These are phyloP conservation scores for Stereocaulon alpinum DNA, from an alignment of 495 filamentous ascomycete species.

Conservation along the genomic window DNA sequence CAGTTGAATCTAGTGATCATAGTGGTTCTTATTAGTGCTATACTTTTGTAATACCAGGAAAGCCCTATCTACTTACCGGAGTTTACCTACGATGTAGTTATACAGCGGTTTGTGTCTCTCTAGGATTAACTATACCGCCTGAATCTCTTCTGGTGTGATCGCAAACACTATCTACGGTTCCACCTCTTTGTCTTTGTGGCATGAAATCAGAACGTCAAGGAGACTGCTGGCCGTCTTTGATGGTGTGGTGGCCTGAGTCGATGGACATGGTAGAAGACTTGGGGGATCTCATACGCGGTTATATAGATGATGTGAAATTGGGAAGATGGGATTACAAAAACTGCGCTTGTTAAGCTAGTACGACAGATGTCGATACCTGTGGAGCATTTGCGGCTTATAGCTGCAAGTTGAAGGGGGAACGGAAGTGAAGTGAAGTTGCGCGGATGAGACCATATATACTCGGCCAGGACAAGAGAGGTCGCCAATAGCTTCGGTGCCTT, in stretches of 20 bases:
- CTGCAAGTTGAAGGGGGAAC: no score
- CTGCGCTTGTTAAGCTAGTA: no score
- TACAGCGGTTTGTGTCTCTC: slow-evolving; percentile 1
- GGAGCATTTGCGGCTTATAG: no score
- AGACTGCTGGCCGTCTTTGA: background rate
- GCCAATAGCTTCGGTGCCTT: no score
- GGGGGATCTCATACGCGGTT: no score
- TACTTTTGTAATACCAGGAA: background rate
- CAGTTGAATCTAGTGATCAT: slow-evolving; percentile 1
- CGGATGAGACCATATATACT: no score
- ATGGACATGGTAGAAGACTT: no score
- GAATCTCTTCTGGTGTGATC: slow-evolving; percentile 1
- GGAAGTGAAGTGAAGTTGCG: no score
- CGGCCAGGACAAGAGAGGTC: no score
- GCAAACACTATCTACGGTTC: background rate
- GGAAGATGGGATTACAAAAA: no score
- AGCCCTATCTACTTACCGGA: background rate
- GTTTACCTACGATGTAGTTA: background rate
- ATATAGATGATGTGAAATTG: no score
- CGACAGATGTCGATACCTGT: no score
- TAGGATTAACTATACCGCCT: background rate
- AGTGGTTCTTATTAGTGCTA: background rate
- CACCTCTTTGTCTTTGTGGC: background rate
- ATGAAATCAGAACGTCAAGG: background rate
- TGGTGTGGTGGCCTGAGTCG: background rate